These are phyloP conservation scores for Coriaria nepalensis DNA, from an alignment of 306 rosid species.

Conservation along the genomic window DNA sequence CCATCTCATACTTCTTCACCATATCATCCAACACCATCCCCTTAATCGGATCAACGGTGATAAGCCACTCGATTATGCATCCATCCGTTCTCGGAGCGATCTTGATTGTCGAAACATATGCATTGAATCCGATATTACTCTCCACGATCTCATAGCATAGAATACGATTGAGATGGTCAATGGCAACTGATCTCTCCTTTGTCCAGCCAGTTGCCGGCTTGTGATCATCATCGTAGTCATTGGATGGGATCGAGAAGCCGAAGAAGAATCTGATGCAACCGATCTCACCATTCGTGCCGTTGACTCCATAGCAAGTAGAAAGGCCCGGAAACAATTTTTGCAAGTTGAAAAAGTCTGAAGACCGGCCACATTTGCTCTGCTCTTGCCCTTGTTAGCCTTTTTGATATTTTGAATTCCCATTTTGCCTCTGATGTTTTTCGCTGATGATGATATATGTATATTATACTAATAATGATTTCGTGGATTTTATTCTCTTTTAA, in stretches of 20 bases:
- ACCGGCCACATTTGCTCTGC: constrained; percentile 38
- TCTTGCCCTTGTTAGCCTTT: constrained; percentile 6
- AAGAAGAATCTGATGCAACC: constrained; percentile 51
- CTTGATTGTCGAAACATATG: constrained; percentile 25
- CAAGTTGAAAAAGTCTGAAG: constrained; percentile 47
- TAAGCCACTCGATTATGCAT: constrained; percentile 36
- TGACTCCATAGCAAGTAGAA: constrained; percentile 32
- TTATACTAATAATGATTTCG: too few relatives aligned
- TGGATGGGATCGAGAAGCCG: constrained; percentile 41
- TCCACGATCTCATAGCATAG: constrained; percentile 44
- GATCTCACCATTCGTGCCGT: constrained; percentile 37
- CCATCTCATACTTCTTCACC: constrained; percentile 20
- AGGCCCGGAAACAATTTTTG: constrained; percentile 40
- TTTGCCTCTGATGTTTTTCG: not conserved
- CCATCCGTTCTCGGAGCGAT: constrained; percentile 13
- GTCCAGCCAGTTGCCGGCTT: constrained; percentile 27
- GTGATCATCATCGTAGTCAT: not conserved
- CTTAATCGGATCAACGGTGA: constrained; percentile 27
- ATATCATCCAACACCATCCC: constrained; percentile 24
- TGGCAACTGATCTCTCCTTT: constrained; percentile 37
- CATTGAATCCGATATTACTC: constrained; percentile 38
- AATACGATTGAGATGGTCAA: constrained; percentile 20
- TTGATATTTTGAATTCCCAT: constrained; percentile 36
- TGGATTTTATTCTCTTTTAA: not conserved
- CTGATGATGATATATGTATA: too few relatives aligned